phyloP scores from a whole-genome alignment of 805 yeast species.

The Candida piceae region DNA sequence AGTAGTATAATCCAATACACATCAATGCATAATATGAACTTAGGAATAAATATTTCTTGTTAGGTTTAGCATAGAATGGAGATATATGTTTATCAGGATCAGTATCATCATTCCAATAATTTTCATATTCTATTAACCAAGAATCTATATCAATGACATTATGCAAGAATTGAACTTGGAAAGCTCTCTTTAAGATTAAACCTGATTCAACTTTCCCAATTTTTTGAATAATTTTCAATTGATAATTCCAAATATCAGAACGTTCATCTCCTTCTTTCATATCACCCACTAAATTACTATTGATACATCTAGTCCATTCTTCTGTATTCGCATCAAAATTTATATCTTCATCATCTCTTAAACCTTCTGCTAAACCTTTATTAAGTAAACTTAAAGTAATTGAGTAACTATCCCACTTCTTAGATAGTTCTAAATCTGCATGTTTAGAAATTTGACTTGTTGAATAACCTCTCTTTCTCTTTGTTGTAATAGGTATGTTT shows the following conservation, averaged over 20 bases:
- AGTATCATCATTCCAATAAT: constrained; percentile 23
- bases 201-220: constrained; percentile 19
- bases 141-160: constrained; percentile 57
- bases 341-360: constrained; percentile 18
- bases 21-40: constrained; percentile 29
- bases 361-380: constrained; percentile 22
- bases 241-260: constrained; percentile 26
- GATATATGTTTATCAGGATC: constrained; percentile 23
- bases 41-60: constrained; percentile 26
- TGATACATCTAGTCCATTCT: constrained; percentile 23
- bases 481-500: no score
- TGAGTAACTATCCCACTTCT: constrained; percentile 25
- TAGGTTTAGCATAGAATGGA: constrained; percentile 19
- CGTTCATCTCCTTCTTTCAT: constrained; percentile 16
- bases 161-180: constrained; percentile 22
- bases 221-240: constrained; percentile 13
- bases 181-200: constrained; percentile 17
- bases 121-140: constrained; percentile 59
- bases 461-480: background rate
- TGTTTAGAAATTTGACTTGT: background rate
- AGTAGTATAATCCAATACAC: constrained; percentile 26
- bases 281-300: constrained; percentile 6
- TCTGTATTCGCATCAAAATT: constrained; percentile 25
- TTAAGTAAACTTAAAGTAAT: constrained; percentile 19
- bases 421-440: constrained; percentile 6